A percentile compares a stretch with the other conserved stretches of the same genome.
phyloP scores from a whole-genome alignment of 352 stramenopile genomes.

The Labyrinthula sp. region DNA sequence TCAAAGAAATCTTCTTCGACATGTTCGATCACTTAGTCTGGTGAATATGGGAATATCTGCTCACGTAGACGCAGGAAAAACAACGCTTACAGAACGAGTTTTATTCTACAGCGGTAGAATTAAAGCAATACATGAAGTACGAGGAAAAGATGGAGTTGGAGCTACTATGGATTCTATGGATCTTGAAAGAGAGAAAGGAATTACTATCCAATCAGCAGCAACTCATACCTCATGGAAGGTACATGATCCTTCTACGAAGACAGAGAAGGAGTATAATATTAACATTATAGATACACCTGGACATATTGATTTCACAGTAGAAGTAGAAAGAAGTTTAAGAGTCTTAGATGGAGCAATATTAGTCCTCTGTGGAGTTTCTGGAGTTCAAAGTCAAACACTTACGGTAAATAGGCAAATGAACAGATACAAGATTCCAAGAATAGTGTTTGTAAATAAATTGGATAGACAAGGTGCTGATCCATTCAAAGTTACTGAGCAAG shows the following conservation, averaged over 20 bases:
- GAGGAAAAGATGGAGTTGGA: constrained; percentile 32
- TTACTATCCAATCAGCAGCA: constrained; percentile 95
- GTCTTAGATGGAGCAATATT: constrained; percentile 91
- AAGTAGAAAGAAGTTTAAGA: constrained; percentile 85
- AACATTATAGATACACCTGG: constrained; percentile 99
- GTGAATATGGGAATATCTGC: constrained; percentile 82
- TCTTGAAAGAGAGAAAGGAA: constrained; percentile 95
- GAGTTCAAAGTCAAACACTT: constrained; percentile 87
- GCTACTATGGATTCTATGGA: constrained; percentile 99
- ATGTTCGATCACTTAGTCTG: too few relatives aligned
- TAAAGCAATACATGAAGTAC: constrained; percentile 58
- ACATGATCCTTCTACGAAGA: too few relatives aligned
- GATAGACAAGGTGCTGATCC: constrained; percentile 89
- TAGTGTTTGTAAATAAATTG: constrained; percentile 99
- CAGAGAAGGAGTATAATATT: too few relatives aligned
- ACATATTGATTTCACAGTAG: constrained; percentile 99
- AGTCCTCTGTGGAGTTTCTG: constrained; percentile 48
- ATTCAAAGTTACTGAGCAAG: constrained; percentile 70
- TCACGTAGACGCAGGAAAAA: constrained; percentile 96
- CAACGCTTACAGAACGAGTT: constrained; percentile 95
- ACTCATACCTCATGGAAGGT: constrained; percentile 66
- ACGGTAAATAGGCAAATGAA: constrained; percentile 99
- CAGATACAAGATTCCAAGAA: constrained; percentile 88
- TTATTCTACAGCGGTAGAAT: constrained; percentile 97
- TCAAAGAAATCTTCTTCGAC: too few relatives aligned